Conservation (phyloP, 495 filamentous ascomycete genomes). For the Chaetomium tenue region DNA sequence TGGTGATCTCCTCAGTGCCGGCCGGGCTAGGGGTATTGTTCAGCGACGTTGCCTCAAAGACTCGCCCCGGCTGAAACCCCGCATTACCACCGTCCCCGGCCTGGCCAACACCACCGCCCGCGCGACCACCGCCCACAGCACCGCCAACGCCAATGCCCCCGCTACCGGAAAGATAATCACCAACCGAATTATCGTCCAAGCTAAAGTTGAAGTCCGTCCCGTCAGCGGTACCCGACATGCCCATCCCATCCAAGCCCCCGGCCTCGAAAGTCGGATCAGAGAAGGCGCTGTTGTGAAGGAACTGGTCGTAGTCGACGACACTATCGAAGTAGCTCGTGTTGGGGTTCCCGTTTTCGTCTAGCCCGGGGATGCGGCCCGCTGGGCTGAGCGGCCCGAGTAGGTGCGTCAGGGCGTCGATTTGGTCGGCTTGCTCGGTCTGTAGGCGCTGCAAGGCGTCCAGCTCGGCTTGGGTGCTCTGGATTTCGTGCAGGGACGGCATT, state of each 20-base stretch:
- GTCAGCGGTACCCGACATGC: conserved; percentile 12
- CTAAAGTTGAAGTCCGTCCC: conserved; percentile 45
- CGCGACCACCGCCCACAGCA: not conserved
- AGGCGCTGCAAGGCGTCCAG: conserved; percentile 72
- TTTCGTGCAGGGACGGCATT: conserved; percentile 54
- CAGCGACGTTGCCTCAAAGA: conserved; percentile 36
- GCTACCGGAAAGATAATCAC: not conserved
- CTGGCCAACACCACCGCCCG: not conserved
- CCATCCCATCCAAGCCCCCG: not conserved
- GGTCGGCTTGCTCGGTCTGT: conserved; percentile 67
- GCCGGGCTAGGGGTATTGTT: conserved; percentile 45
- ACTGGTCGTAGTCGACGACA: conserved; percentile 69
- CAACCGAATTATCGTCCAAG: conserved; percentile 26
- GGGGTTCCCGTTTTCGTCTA: conserved; percentile 50
- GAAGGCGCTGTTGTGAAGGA: conserved; percentile 64
- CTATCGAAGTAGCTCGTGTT: conserved; percentile 45
- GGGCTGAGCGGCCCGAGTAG: conserved; percentile 76
- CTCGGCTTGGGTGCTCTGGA: conserved; percentile 65
- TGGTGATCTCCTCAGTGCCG: conserved; percentile 47
- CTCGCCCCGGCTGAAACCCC: conserved; percentile 29
- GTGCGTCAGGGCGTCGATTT: conserved; percentile 67
- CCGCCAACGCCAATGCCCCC: not conserved
- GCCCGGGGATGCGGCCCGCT: conserved; percentile 73
- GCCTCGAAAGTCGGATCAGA: conserved; percentile 35
- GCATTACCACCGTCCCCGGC: not conserved